Percentiles rank a stretch among this genome's conserved stretches.
Evolutionary conservation across 768 basidiomycete species (phyloP).

Genomic region (Kwoniella heveanensis): DNA sequence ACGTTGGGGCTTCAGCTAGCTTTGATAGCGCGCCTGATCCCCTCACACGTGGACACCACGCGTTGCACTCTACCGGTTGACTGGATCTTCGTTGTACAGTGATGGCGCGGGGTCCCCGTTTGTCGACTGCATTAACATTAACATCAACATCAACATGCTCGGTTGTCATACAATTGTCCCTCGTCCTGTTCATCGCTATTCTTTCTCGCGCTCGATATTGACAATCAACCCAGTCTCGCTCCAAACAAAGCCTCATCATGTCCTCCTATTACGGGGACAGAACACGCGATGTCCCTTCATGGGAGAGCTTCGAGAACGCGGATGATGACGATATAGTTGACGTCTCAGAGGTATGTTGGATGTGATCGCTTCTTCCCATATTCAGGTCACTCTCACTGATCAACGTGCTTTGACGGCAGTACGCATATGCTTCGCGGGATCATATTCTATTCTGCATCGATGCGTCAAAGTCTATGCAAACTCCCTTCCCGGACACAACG

Average conservation of each 20-base stretch:
- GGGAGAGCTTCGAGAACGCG: conserved; percentile 42
- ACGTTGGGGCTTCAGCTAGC: too few species aligned
- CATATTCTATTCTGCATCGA: conserved; percentile 95
- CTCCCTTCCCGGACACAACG: conserved; percentile 63
- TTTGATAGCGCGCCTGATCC: too few species aligned
- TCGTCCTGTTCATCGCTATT: too few species aligned
- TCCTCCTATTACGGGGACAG: conserved; percentile 47
- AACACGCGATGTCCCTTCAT: conserved; percentile 38
- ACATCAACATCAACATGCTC: too few species aligned
- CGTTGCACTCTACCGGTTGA: not conserved
- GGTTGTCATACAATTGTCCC: too few species aligned
- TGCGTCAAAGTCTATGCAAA: conserved; percentile 86
- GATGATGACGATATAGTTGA: conserved; percentile 50
- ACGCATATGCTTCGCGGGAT: conserved; percentile 73
- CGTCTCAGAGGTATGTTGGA: conserved; percentile 45
- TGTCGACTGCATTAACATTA: conserved; percentile 1
- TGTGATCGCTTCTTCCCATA: too few species aligned
- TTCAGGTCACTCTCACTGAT: not conserved
- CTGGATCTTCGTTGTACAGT: not conserved
- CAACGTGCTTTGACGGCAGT: conserved; percentile 56
- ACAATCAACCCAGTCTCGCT: too few species aligned
- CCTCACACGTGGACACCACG: too few species aligned
- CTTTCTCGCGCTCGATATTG: too few species aligned
- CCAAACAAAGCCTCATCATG: conserved; percentile 31
- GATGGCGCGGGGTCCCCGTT: not conserved